phyloP scores from a whole-genome alignment of 208 protist species.

The Wallacemonas sp. region DNA sequence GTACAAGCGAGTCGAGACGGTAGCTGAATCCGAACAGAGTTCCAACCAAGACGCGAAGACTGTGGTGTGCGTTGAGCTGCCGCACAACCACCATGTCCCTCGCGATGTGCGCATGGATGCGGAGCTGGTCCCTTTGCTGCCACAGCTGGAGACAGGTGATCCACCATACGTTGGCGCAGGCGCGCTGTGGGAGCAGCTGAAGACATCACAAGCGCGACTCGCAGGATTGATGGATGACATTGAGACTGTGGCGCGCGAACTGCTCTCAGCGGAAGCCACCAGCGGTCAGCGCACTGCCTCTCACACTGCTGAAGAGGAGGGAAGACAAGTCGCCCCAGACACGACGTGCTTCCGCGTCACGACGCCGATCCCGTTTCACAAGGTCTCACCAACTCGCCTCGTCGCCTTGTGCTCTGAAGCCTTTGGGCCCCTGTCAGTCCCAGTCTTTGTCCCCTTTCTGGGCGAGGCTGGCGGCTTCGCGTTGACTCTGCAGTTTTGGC shows the following conservation, averaged over 20 bases:
- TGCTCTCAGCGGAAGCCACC: no score
- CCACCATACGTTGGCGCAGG: neutral
- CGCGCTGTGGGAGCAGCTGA: conserved; percentile 21
- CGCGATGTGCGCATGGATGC: conserved; percentile 63
- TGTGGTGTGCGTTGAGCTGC: conserved; percentile 27
- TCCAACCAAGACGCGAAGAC: neutral
- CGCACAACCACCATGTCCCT: conserved; percentile 69
- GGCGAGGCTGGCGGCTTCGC: conserved; percentile 26
- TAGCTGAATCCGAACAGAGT: no score
- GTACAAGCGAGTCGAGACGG: conserved; percentile 18
- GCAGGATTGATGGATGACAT: conserved; percentile 5
- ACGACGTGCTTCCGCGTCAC: neutral
- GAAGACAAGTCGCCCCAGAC: no score
- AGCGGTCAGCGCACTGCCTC: no score
- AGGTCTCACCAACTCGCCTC: conserved; percentile 16
- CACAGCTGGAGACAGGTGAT: neutral
- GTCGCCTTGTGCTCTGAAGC: conserved; percentile 26
- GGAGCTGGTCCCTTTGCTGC: conserved; percentile 39
- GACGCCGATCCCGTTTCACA: conserved; percentile 19
- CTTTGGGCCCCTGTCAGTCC: conserved; percentile 34
- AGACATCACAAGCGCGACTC: conserved; percentile 17
- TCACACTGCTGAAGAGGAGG: no score
- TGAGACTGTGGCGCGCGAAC: neutral
- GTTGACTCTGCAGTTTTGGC: conserved; percentile 4
- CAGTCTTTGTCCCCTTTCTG: conserved; percentile 31